Conservation (phyloP, 345 rosid genomes). For the Gossypium herbaceum region DNA sequence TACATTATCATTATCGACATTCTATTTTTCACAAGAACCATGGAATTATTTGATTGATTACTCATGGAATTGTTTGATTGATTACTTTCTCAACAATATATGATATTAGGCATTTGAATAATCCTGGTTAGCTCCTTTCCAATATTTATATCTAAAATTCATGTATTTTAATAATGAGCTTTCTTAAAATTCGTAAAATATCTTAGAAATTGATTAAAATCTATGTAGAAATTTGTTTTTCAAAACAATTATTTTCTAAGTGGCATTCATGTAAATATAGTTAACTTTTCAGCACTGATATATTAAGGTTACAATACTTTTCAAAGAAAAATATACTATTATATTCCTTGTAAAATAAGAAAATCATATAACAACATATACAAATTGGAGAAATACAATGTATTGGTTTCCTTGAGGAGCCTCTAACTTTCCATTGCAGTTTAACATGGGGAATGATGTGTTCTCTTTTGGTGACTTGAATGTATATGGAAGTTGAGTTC, state of each 20-base stretch:
- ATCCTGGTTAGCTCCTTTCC: too few relatives aligned
- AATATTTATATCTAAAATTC: neutral
- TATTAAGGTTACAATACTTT: neutral
- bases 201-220: neutral
- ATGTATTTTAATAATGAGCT: neutral
- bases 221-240: neutral
- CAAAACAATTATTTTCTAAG: too few relatives aligned
- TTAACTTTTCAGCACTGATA: too few relatives aligned
- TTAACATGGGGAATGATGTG: slow-evolving; percentile 17
- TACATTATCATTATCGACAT: too few relatives aligned
- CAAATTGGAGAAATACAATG: neutral
- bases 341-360: neutral
- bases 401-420: neutral
- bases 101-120: neutral
- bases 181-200: too few relatives aligned
- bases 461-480: slow-evolving; percentile 8
- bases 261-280: too few relatives aligned
- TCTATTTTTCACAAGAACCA: neutral
- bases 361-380: neutral
- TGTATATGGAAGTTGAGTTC: slow-evolving; percentile 18
- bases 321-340: neutral
- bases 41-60: neutral
- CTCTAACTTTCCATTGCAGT: neutral
- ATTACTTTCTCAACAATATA: neutral
- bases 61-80: neutral